Evolutionary conservation across 345 rosid species (phyloP).

Genomic region (Microthlaspi erraticum): DNA sequence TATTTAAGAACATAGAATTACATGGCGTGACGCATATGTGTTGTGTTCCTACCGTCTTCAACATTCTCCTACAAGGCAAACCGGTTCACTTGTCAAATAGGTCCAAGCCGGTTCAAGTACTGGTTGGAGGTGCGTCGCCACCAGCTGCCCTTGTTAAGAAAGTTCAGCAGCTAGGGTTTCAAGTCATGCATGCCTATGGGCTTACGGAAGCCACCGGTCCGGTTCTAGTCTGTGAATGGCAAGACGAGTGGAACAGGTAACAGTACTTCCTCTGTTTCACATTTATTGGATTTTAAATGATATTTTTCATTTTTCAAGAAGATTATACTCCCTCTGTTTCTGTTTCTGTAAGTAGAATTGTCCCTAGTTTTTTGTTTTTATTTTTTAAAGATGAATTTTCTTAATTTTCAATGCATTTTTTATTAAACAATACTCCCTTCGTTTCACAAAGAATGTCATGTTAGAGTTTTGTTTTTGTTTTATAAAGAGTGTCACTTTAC

Average conservation of each 20-base stretch:
- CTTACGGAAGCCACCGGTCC: constrained; percentile 79
- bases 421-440: too few relatives aligned
- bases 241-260: constrained; percentile 59
- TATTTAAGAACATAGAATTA: constrained; percentile 55
- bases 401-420: too few relatives aligned
- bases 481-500: too few relatives aligned
- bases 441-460: too few relatives aligned
- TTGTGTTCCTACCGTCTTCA: constrained; percentile 75
- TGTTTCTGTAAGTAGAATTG: too few relatives aligned
- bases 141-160: constrained; percentile 59
- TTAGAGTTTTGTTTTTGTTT: too few relatives aligned
- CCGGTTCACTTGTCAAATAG: constrained; percentile 25
- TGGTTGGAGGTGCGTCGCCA: constrained; percentile 83
- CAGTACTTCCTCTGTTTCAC: too few relatives aligned
- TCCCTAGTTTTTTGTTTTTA: too few relatives aligned
- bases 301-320: too few relatives aligned
- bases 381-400: too few relatives aligned
- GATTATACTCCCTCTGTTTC: too few relatives aligned
- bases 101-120: constrained; percentile 52
- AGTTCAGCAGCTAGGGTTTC: constrained; percentile 61
- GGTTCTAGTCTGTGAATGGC: constrained; percentile 80
- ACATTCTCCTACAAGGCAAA: constrained; percentile 50
- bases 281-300: too few relatives aligned
- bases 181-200: constrained; percentile 75
- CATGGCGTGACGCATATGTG: constrained; percentile 80